Percentiles rank a stretch among this genome's conserved stretches.
Evolutionary conservation across 1,284 basidiomycete genomes (phyloP).

Genomic region (Exobasidium cylindrosporum): DNA sequence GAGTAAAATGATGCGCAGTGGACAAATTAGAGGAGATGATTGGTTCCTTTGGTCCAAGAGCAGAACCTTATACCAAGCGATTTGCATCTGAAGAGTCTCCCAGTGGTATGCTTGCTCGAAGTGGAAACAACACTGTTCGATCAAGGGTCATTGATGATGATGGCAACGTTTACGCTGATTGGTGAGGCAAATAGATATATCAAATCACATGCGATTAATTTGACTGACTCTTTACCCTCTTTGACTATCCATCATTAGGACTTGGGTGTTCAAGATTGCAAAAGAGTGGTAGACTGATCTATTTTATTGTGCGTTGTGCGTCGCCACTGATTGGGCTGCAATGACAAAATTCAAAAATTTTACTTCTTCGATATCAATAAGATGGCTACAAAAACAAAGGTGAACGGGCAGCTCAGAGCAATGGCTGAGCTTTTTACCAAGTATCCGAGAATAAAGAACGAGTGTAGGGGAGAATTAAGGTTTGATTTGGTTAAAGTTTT

Average conservation of each 20-base stretch:
- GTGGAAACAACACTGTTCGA: constrained; percentile 69
- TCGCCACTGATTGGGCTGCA: no score
- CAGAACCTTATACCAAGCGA: constrained; percentile 55
- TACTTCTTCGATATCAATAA: no score
- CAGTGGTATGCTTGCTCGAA: constrained; percentile 71
- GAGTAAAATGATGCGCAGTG: constrained; percentile 63
- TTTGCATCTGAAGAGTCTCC: constrained; percentile 56
- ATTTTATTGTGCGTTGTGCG: no score
- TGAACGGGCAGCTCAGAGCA: no score
- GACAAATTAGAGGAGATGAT: constrained; percentile 87
- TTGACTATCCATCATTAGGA: constrained; percentile 66
- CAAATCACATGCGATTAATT: neutral
- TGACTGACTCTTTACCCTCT: constrained; percentile 56
- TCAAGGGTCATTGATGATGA: constrained; percentile 73
- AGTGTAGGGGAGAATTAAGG: neutral
- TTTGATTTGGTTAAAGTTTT: no score
- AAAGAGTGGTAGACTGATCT: constrained; percentile 44
- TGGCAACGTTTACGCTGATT: constrained; percentile 62
- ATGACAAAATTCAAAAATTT: no score
- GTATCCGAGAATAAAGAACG: neutral
- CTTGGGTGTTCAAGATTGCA: constrained; percentile 50
- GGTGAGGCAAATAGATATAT: constrained; percentile 55
- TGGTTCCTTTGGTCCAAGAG: constrained; percentile 69
- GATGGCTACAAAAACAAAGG: no score
- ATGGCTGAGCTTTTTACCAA: no score